These are phyloP conservation scores for Hura crepitans DNA, from an alignment of 441 rosid species.

Conservation along the genomic window DNA sequence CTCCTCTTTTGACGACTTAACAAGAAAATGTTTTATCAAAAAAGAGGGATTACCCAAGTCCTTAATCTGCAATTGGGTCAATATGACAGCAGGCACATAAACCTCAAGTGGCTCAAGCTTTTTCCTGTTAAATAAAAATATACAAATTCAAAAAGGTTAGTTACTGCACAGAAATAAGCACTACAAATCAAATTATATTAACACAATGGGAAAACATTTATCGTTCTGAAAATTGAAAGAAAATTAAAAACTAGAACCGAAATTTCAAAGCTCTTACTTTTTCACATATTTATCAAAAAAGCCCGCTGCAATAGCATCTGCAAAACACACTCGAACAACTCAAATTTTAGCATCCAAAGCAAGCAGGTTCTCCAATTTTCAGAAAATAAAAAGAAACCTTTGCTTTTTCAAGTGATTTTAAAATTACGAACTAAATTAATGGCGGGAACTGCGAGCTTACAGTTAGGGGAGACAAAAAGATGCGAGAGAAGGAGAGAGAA, in stretches of 20 bases:
- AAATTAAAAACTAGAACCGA: background rate
- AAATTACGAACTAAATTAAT: background rate
- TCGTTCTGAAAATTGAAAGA: background rate
- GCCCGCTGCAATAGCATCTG: constrained; percentile 57
- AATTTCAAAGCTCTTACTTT: constrained; percentile 38
- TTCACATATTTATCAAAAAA: constrained; percentile 63
- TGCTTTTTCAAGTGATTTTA: background rate
- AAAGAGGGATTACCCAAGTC: constrained; percentile 51
- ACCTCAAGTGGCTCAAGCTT: constrained; percentile 75
- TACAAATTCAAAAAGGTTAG: background rate
- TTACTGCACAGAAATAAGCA: background rate
- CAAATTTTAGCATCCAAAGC: background rate
- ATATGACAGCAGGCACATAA: constrained; percentile 71
- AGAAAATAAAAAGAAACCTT: background rate
- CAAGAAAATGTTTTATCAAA: background rate
- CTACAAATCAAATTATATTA: background rate
- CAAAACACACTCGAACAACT: constrained; percentile 17
- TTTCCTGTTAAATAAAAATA: constrained; percentile 41
- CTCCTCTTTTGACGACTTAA: background rate
- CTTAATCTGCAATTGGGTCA: constrained; percentile 60
- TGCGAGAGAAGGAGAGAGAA: constrained; percentile 50
- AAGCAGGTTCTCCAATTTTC: constrained; percentile 3
- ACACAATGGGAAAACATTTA: background rate
- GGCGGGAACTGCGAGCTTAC: constrained; percentile 28
- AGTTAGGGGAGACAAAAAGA: constrained; percentile 36